Percentiles rank a stretch among this genome's conserved stretches.
These are phyloP conservation scores for Coccomyxa sp. DNA, from an alignment of 139 green algal genomes.

Conservation along the genomic window DNA sequence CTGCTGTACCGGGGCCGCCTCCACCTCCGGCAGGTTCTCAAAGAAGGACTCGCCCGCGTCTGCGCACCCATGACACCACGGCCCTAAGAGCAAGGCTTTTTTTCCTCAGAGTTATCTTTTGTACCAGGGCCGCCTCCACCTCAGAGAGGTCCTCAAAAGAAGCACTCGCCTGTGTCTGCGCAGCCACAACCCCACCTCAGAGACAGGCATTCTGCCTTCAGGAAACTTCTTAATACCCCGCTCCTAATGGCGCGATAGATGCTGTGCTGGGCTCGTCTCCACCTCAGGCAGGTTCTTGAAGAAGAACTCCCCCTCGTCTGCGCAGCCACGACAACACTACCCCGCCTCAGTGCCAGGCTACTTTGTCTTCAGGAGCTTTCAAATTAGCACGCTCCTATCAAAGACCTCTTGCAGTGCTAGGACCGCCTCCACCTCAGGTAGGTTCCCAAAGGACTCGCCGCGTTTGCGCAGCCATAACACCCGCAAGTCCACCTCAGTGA, in stretches of 20 bases:
- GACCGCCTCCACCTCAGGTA: slow-evolving; percentile 23
- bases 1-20: not conserved
- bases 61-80: slow-evolving; percentile 3
- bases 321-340: no score
- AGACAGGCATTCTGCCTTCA: not conserved
- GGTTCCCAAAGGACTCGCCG: slow-evolving; percentile 57
- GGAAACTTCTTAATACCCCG: no score
- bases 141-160: not conserved
- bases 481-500: no score
- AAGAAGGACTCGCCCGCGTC: slow-evolving; percentile 62
- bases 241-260: no score
- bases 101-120: not conserved
- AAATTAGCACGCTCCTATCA: no score
- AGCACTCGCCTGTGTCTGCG: not conserved
- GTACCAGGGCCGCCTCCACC: not conserved
- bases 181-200: not conserved
- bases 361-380: no score
- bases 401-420: not conserved
- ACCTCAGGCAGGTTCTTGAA: no score
- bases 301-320: no score
- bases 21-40: slow-evolving; percentile 49
- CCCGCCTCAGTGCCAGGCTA: no score
- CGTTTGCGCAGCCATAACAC: slow-evolving; percentile 19
- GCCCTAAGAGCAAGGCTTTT: not conserved
- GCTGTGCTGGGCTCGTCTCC: no score